These are phyloP conservation scores for Vitis rotundifolia DNA, from an alignment of 164 flowering plant genomes.

Conservation along the genomic window DNA sequence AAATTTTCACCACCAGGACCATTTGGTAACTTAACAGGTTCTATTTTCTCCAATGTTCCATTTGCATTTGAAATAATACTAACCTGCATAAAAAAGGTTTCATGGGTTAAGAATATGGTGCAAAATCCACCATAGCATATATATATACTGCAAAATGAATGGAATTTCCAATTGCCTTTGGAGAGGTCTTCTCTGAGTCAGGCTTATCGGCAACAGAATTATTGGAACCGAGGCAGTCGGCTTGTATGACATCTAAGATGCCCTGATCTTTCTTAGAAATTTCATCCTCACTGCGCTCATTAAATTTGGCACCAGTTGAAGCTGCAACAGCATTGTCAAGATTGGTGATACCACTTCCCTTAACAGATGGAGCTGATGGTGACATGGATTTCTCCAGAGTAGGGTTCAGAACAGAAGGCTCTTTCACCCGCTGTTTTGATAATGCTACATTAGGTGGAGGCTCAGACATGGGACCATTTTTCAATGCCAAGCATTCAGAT, in stretches of 20 bases:
- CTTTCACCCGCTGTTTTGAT: conserved; percentile 12
- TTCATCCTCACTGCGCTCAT: conserved; percentile 1
- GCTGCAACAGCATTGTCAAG: conserved; percentile 3
- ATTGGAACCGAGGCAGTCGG: conserved; percentile 1
- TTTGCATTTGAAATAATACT: conserved; percentile 15
- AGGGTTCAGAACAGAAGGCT: conserved; percentile 6
- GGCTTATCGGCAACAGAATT: conserved; percentile 9
- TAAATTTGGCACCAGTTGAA: conserved; percentile 5
- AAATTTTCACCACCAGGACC: conserved; percentile 7
- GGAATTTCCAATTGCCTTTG: conserved; percentile 24
- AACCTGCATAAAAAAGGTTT: conserved; percentile 15
- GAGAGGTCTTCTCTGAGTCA: conserved; percentile 6
- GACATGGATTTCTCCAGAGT: neutral
- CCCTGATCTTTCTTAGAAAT: conserved; percentile 13
- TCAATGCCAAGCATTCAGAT: conserved; percentile 7
- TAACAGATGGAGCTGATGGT: conserved; percentile 9
- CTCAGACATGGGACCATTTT: conserved; percentile 12
- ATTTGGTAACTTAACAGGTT: conserved; percentile 5
- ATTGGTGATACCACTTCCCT: neutral
- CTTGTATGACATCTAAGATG: conserved; percentile 7
- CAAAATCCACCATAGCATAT: too few species aligned
- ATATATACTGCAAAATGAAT: neutral
- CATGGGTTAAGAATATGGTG: too few species aligned
- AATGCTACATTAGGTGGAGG: conserved; percentile 10
- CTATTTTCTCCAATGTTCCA: neutral